Evolutionary conservation across 148 eudicot genomes (phyloP).

Genomic region (Gaultheria prostrata): DNA sequence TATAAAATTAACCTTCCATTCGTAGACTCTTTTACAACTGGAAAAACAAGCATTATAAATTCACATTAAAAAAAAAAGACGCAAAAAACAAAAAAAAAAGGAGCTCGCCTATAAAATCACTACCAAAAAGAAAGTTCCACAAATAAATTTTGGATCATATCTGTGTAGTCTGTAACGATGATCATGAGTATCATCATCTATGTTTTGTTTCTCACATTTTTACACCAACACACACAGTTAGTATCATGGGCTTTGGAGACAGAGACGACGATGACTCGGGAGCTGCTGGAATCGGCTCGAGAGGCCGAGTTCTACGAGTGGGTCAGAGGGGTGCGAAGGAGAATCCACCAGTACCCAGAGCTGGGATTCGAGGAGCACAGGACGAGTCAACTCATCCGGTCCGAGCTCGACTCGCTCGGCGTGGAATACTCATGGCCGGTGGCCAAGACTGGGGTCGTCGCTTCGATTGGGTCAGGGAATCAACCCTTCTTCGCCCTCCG

Average conservation of each 20-base stretch:
- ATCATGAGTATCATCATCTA: not conserved
- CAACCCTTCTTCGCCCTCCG: slow-evolving; percentile 58
- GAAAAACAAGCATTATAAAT: too few relatives aligned
- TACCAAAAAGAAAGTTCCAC: too few relatives aligned
- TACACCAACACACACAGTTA: not conserved
- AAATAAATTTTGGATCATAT: too few relatives aligned
- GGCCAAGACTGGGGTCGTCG: slow-evolving; percentile 62
- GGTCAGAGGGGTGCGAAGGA: slow-evolving; percentile 53
- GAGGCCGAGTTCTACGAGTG: slow-evolving; percentile 47
- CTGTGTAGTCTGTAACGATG: too few relatives aligned
- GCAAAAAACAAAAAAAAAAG: too few relatives aligned
- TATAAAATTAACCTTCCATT: too few relatives aligned
- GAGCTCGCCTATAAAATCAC: too few relatives aligned
- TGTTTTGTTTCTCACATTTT: not conserved
- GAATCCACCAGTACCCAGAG: slow-evolving; percentile 63
- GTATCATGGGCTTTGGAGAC: slow-evolving; percentile 18
- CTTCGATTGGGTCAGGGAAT: slow-evolving; percentile 54
- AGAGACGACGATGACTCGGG: slow-evolving; percentile 29
- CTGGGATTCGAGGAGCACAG: slow-evolving; percentile 50
- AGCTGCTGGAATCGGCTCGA: slow-evolving; percentile 52
- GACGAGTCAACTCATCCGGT: slow-evolving; percentile 60
- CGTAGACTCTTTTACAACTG: too few relatives aligned
- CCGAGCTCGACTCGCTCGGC: slow-evolving; percentile 55
- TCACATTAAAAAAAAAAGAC: too few relatives aligned
- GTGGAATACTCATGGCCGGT: slow-evolving; percentile 56